Evolutionary conservation across 768 basidiomycete genomes (phyloP), one percentile per base, ranked within the genome.

Genomic region (Lyophyllum atratum): DNA sequence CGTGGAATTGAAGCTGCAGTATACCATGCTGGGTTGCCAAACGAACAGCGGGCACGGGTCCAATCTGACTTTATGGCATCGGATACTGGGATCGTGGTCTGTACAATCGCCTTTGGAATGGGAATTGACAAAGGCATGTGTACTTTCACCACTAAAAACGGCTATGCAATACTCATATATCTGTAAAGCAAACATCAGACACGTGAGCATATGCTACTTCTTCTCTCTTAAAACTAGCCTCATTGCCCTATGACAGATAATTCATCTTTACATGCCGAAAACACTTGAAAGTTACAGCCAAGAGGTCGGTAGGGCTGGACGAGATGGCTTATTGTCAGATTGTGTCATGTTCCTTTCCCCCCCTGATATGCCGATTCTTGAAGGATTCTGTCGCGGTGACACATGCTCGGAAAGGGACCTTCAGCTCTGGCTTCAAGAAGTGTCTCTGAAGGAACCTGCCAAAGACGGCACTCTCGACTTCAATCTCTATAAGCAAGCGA

Each of bases 331-430:
- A 5, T 43, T 42, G 37, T 80, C 81, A 11, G 69, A 68, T 7
- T 82, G 81, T 66, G 60, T 74, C 15, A 73, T 82, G 72, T 79
- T 79, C 61, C 70, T 81, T 9, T 74, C 70, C 10, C 65, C 75
- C 2, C 48, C 60, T 4, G 82, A 83, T 59, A 70, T 81, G 10
- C 76, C 79, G 1, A 67, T 78, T 28, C 67, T 83, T 21, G 78
- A 83, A 59, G 77, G 79, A 11, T 82, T 83, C 58, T 70, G 66
- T 21, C 73, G 80, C 1, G 81, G 80, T 0, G 79, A 82, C 61
- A 82, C 79, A 0, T 78, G 77, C 48, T 67, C 73, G 0, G 68
- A 75, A 64, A 67, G 62, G 24, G 72, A 74, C 55, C 40, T 78
- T 22, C 65, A 76, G 54, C 66, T 74, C 1, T 79, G 76, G 78